Base-by-base conservation (phyloP, 2,329 filamentous ascomycete species). In the Seiridium cupressi region DNA sequence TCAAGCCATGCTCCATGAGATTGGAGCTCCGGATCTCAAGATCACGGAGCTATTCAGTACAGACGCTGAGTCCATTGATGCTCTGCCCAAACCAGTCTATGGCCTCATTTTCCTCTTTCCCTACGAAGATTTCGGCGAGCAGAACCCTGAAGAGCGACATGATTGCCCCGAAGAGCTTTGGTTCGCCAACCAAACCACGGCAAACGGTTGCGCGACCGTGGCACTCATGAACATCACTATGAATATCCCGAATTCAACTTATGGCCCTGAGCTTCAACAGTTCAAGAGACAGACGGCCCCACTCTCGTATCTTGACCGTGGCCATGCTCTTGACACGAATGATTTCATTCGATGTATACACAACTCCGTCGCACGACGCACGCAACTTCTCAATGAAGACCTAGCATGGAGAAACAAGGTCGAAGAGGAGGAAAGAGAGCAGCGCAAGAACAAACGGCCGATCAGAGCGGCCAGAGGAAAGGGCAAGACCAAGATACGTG, bases 211-310 rank as follows among this genome's bases (percentile, higher is more conserved):
- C 75, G 95, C 92, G 26, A 95, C 92, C n/a, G 86, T 97, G 51
- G 93, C 95, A 3, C 81, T 98, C 65, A 83, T 97, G 67, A 98
- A 98, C 69, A 96, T 97, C 62, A 79, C 97, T 70, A 96, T 97
- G 85, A 98, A 98, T 70, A 82, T 88, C 32, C 78, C 85, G 0
- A 80, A 79, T 0, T 74, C 92, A 3, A 76, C 86, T 9, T 81
- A 97, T 5, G 92, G 93, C 3, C 76, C 85, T n/a, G 81, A 88
- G 61, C 81, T 98, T 1, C 74, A 80, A 35, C 76, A 80, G 11
- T 96, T 98, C 77, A 94, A 91, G 68, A 77, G 87, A 0, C 85
- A 87, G 44, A 96, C 93, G 0, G 79, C 78, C 64, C 70, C 81
- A 11, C 84, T 97, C 63, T 84, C 84, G 13, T 89, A 93, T 2